Evolutionary conservation across 108 stramenopile species (phyloP).

Genomic region (Cyclotella cryptica): DNA sequence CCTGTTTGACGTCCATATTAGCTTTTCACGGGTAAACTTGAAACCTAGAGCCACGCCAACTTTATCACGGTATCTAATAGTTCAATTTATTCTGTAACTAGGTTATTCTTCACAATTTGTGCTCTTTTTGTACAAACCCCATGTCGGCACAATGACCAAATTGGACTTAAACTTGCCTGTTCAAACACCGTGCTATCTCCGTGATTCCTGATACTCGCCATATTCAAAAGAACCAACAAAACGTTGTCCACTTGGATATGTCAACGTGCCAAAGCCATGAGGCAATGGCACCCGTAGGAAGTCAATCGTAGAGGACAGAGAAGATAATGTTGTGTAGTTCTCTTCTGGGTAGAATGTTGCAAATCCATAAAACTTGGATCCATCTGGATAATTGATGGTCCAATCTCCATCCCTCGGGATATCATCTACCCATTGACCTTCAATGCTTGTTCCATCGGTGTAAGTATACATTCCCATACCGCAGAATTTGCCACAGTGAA

Average conservation of each 20-base stretch:
- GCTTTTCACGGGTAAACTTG: no score
- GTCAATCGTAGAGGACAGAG: constrained; percentile 9
- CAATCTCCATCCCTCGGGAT: constrained; percentile 50
- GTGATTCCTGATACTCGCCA: constrained; percentile 28
- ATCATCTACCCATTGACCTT: constrained; percentile 52
- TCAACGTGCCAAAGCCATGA: constrained; percentile 48
- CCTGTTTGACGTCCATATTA: no score
- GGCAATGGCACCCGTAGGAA: constrained; percentile 38
- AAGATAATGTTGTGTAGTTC: constrained; percentile 6
- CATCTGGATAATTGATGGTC: constrained; percentile 51
- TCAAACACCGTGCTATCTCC: neutral
- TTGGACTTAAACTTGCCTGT: neutral
- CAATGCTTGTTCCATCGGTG: constrained; percentile 39
- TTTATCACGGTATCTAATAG: no score
- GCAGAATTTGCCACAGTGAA: constrained; percentile 32
- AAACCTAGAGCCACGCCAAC: no score
- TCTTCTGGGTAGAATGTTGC: constrained; percentile 39
- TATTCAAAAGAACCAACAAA: constrained; percentile 45
- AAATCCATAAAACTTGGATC: constrained; percentile 49
- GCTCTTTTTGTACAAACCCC: no score
- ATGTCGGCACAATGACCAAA: no score
- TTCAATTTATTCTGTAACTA: no score
- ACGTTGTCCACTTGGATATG: constrained; percentile 40
- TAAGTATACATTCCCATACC: constrained; percentile 46
- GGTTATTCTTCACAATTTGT: no score